Conservation (phyloP, 78 protist species). For the slime mould (Dictyostelium discoideum) region dicty_2.7 NC_007089.4:2367501-2368000, state of each 20-base stretch:
- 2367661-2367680: not conserved
- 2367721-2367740: not conserved
- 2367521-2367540: constrained; percentile 19
- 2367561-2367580: not conserved
- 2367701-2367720: not conserved
- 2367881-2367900: constrained; percentile 6
- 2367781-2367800: not conserved
- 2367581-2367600: not conserved
- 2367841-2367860: not conserved
- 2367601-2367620: not conserved
- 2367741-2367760: not conserved
- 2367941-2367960: constrained; percentile 28
- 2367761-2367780: not conserved
- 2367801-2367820: not conserved
- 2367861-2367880: constrained; percentile 9
- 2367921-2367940: not conserved
- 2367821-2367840: not conserved
- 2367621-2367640: not conserved
- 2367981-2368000: constrained; percentile 45
- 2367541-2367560: constrained; percentile 24
- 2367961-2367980: constrained; percentile 66
- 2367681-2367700: constrained; percentile 4
- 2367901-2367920: not conserved
- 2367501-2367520: constrained; percentile 41
- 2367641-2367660: not conserved